Conservation (phyloP, 1,284 basidiomycete species). For the Cutaneotrichosporon sp. region DNA sequence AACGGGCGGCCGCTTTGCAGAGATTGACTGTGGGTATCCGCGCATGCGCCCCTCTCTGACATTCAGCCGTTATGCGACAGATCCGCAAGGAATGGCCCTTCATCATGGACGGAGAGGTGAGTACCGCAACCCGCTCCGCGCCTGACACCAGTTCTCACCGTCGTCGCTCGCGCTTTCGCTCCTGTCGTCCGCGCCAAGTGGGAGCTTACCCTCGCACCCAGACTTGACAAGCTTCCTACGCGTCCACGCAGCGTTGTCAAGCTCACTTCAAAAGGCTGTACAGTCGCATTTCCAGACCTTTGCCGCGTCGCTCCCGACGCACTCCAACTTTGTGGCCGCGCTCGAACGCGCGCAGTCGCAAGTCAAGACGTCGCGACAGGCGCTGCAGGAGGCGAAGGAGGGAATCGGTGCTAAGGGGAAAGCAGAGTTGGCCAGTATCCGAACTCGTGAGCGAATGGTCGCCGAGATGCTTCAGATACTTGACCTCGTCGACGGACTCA, state of each 20-base stretch:
- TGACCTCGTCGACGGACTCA: conserved; percentile 87
- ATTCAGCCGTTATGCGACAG: conserved; percentile 70
- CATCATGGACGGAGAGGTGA: conserved; percentile 74
- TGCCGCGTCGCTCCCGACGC: conserved; percentile 81
- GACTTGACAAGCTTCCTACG: conserved; percentile 35
- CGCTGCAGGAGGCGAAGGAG: conserved; percentile 59
- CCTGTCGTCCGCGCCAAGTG: conserved; percentile 62
- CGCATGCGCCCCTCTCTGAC: not conserved
- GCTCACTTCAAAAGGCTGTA: conserved; percentile 44
- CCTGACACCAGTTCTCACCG: conserved; percentile 70
- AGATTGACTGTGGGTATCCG: conserved; percentile 40
- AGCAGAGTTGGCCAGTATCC: conserved; percentile 78
- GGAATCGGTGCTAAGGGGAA: conserved; percentile 44
- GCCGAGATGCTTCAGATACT: conserved; percentile 86
- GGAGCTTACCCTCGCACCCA: conserved; percentile 26
- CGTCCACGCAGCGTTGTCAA: conserved; percentile 37
- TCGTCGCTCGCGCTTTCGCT: conserved; percentile 84
- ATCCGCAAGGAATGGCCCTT: conserved; percentile 87
- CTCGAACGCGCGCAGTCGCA: conserved; percentile 67
- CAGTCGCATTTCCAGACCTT: conserved; percentile 85
- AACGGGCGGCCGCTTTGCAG: conserved; percentile 40
- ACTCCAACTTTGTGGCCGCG: conserved; percentile 66
- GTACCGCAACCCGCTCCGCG: conserved; percentile 24
- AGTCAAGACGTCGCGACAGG: conserved; percentile 62
- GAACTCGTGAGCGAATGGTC: conserved; percentile 72